Conservation (phyloP, 2,329 filamentous ascomycete genomes). For the Helotiales sp. region DNA sequence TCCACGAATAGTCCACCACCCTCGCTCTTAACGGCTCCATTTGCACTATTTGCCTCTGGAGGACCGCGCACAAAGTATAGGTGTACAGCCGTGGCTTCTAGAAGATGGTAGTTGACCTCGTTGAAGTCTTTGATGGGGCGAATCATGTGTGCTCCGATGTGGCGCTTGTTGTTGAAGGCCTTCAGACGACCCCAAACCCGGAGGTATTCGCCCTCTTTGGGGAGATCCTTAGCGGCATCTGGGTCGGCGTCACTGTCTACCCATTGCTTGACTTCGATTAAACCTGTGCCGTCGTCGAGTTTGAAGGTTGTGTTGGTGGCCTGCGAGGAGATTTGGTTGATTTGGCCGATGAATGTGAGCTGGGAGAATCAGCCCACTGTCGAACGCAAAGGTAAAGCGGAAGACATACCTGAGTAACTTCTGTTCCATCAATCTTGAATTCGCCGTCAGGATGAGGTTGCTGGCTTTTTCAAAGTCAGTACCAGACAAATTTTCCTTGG, state of each 20-base stretch:
- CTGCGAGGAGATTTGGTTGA: conserved; percentile 84
- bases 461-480: conserved; percentile 45
- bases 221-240: conserved; percentile 53
- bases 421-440: conserved; percentile 80
- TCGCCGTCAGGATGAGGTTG: conserved; percentile 76
- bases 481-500: background rate
- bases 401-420: conserved; percentile 62
- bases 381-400: background rate
- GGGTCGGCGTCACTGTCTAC: conserved; percentile 54
- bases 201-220: conserved; percentile 78
- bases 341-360: conserved; percentile 87
- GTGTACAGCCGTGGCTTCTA: conserved; percentile 90
- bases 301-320: conserved; percentile 91
- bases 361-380: conserved; percentile 47
- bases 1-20: conserved; percentile 45
- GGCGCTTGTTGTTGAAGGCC: conserved; percentile 80
- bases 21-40: conserved; percentile 41
- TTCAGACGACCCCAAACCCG: conserved; percentile 86
- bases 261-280: conserved; percentile 91
- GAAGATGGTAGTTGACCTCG: conserved; percentile 89
- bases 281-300: conserved; percentile 92
- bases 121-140: conserved; percentile 83
- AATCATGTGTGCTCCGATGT: conserved; percentile 80
- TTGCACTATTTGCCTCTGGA: conserved; percentile 36
- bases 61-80: conserved; percentile 79